Conservation (phyloP, 2,329 filamentous ascomycete species). For the Hypoxylon sp. region DNA sequence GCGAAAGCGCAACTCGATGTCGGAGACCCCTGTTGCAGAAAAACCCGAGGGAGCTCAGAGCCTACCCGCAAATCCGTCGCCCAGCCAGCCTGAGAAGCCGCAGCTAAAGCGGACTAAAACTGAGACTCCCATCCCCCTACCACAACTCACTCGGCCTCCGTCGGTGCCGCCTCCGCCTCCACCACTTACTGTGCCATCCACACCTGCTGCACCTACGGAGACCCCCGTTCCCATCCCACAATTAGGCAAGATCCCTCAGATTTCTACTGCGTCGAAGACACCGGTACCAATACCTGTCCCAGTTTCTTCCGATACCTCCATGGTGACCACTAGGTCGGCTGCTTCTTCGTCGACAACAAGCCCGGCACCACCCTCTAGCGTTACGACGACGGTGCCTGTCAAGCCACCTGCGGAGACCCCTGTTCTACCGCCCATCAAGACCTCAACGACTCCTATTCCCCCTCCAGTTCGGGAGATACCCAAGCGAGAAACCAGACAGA, state of each 20-base stretch:
- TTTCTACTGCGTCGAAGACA: conserved; percentile 52
- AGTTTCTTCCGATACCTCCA: conserved; percentile 50
- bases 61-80: conserved; percentile 34
- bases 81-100: conserved; percentile 55
- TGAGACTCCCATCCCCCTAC: conserved; percentile 69
- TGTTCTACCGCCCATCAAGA: conserved; percentile 56
- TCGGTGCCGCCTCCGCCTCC: conserved; percentile 52
- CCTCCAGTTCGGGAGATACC: conserved; percentile 55
- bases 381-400: conserved; percentile 56
- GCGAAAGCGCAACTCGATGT: conserved; percentile 62
- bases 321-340: conserved; percentile 47
- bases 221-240: conserved; percentile 55
- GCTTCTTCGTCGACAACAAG: conserved; percentile 50
- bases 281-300: conserved; percentile 54
- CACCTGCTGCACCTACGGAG: conserved; percentile 44
- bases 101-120: conserved; percentile 68
- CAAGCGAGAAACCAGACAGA: conserved; percentile 65
- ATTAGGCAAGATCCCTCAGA: conserved; percentile 48
- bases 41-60: conserved; percentile 48
- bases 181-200: conserved; percentile 8
- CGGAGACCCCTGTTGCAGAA: conserved; percentile 52
- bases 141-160: conserved; percentile 55
- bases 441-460: conserved; percentile 57
- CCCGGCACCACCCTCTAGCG: conserved; percentile 54
- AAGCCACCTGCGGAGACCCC: conserved; percentile 61